Conservation (phyloP, 2,329 filamentous ascomycete genomes). For the Diaporthe sp. region DNA sequence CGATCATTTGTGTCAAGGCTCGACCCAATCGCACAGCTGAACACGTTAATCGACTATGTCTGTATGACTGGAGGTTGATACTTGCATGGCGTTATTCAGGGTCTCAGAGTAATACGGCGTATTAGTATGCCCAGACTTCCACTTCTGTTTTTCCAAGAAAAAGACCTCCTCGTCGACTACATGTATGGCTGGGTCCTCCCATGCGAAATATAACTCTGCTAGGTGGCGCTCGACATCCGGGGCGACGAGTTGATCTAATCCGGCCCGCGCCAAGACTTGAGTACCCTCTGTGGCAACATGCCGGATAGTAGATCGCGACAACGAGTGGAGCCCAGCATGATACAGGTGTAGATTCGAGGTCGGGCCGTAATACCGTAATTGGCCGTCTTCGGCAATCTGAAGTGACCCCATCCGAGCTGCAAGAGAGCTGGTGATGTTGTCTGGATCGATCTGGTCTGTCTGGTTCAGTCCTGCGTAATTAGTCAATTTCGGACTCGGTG, state of each 20-base stretch:
- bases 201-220: slow-evolving; percentile 43
- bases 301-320: neutral
- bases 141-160: slow-evolving; percentile 42
- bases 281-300: slow-evolving; percentile 1
- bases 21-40: slow-evolving; percentile 36
- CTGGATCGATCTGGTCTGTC: neutral
- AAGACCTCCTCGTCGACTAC: slow-evolving; percentile 45
- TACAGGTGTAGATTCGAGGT: neutral
- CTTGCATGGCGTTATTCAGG: slow-evolving; percentile 46
- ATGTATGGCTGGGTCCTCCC: slow-evolving; percentile 45
- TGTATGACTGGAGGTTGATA: neutral
- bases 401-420: slow-evolving; percentile 4
- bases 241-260: slow-evolving; percentile 22
- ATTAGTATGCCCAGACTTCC: slow-evolving; percentile 24
- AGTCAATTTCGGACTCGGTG: neutral
- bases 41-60: neutral
- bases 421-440: neutral
- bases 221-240: slow-evolving; percentile 40
- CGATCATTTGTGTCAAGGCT: neutral
- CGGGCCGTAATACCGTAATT: neutral
- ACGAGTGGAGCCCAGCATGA: neutral
- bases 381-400: slow-evolving; percentile 1
- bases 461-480: neutral
- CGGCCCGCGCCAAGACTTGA: neutral
- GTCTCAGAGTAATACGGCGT: slow-evolving; percentile 47